A percentile compares a stretch with the other conserved stretches of the same genome.
Conservation (phyloP, 306 rosid genomes). For the Sicyos baderoa region DNA sequence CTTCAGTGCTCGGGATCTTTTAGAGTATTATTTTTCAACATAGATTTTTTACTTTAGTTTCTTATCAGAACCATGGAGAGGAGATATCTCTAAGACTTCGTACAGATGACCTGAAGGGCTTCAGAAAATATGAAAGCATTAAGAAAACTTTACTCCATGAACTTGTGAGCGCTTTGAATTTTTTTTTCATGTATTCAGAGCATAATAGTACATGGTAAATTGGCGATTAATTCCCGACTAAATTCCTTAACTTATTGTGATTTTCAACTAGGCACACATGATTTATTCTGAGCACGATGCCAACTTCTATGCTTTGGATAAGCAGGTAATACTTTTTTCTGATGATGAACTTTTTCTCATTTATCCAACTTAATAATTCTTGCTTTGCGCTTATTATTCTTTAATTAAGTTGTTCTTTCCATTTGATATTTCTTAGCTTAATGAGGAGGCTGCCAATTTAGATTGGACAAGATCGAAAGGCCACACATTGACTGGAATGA, state of each 20-base stretch:
- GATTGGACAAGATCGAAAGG: conserved; percentile 88
- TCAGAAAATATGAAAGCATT: conserved; percentile 74
- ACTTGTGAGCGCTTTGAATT: conserved; percentile 52
- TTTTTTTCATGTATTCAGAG: neutral
- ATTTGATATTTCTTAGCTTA: conserved; percentile 45
- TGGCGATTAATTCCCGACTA: conserved; percentile 1
- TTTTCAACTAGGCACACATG: conserved; percentile 74
- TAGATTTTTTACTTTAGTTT: neutral
- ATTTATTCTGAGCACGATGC: conserved; percentile 74
- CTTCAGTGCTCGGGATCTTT: neutral
- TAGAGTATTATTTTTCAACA: neutral
- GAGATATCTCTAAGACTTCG: conserved; percentile 95
- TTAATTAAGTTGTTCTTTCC: conserved; percentile 14
- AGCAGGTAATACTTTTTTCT: conserved; percentile 47
- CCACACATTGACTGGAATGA: conserved; percentile 56
- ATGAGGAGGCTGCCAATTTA: conserved; percentile 73
- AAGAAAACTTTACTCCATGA: conserved; percentile 95
- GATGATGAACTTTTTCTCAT: neutral
- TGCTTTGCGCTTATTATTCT: conserved; percentile 6
- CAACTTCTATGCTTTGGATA: conserved; percentile 67
- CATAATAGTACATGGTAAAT: neutral
- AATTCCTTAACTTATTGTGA: conserved; percentile 3
- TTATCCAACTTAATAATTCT: neutral
- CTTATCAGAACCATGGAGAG: conserved; percentile 70
- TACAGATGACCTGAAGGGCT: conserved; percentile 89